Evolutionary conservation across 129 eudicot genomes (phyloP).

Genomic region (Flaveria trinervia): DNA sequence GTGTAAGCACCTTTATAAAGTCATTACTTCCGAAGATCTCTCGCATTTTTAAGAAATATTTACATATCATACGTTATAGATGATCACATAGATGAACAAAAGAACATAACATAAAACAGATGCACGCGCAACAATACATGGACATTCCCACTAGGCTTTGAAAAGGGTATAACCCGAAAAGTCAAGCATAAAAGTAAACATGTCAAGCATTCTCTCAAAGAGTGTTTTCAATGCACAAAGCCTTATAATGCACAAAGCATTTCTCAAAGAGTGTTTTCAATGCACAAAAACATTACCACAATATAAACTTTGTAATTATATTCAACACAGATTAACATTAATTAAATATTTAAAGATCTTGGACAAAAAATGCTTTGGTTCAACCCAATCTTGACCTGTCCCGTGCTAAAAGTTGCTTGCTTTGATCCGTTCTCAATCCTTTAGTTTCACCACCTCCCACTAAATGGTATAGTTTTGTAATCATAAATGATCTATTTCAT

Average conservation of each 20-base stretch:
- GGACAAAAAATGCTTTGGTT: background rate
- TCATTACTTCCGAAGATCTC: no score
- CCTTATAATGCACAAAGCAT: background rate
- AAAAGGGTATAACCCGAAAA: background rate
- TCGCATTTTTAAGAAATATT: no score
- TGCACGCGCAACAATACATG: no score
- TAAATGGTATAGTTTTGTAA: background rate
- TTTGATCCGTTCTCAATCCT: background rate
- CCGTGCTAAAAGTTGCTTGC: background rate
- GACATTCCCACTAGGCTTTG: no score
- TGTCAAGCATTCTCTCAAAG: background rate
- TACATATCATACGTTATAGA: no score
- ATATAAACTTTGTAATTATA: background rate
- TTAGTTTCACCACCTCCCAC: background rate
- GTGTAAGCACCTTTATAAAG: no score
- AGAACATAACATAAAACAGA: no score
- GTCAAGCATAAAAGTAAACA: background rate
- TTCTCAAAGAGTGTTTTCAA: background rate
- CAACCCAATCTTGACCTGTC: background rate
- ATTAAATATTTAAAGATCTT: background rate
- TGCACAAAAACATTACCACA: background rate
- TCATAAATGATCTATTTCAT: constrained; percentile 4
- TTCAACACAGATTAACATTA: background rate
- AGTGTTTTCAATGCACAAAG: background rate
- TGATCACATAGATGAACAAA: no score